Evolutionary conservation across 768 basidiomycete species (phyloP).

Genomic region (Thelephora ganbajun): DNA sequence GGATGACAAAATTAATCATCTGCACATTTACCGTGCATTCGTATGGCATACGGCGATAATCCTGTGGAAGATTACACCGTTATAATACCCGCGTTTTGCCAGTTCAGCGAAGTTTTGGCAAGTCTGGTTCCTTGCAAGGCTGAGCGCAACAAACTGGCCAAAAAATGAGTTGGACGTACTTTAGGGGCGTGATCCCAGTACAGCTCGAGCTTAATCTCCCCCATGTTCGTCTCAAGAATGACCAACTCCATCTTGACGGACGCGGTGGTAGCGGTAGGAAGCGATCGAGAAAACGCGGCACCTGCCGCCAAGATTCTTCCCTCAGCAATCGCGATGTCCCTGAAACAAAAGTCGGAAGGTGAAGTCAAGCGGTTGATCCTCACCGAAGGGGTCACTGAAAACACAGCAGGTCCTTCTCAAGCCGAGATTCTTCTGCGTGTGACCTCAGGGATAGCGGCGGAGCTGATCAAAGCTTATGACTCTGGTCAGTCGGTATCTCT

Average conservation of each 20-base stretch:
- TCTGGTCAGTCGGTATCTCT: slow-evolving; percentile 66
- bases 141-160: slow-evolving; percentile 1
- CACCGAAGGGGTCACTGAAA: no score
- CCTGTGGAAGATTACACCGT: slow-evolving; percentile 79
- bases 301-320: slow-evolving; percentile 1
- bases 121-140: slow-evolving; percentile 37
- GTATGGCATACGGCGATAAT: slow-evolving; percentile 58
- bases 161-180: slow-evolving; percentile 17
- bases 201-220: slow-evolving; percentile 80
- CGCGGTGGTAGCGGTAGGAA: slow-evolving; percentile 2
- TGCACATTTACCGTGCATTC: background rate
- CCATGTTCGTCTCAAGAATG: slow-evolving; percentile 69
- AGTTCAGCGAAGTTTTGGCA: slow-evolving; percentile 93
- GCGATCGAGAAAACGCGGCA: background rate
- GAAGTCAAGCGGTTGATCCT: no score
- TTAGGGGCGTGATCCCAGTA: slow-evolving; percentile 88
- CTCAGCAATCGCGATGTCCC: background rate
- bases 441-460: slow-evolving; percentile 88
- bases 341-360: no score
- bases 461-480: slow-evolving; percentile 83
- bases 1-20: slow-evolving; percentile 1
- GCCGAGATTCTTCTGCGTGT: slow-evolving; percentile 83
- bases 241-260: slow-evolving; percentile 33
- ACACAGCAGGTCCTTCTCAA: slow-evolving; percentile 56
- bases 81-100: slow-evolving; percentile 87